Evolutionary conservation across 805 yeast genomes (phyloP), one percentile per base, ranked within the genome.

Genomic region (Teunomyces barrocoloradensis): DNA sequence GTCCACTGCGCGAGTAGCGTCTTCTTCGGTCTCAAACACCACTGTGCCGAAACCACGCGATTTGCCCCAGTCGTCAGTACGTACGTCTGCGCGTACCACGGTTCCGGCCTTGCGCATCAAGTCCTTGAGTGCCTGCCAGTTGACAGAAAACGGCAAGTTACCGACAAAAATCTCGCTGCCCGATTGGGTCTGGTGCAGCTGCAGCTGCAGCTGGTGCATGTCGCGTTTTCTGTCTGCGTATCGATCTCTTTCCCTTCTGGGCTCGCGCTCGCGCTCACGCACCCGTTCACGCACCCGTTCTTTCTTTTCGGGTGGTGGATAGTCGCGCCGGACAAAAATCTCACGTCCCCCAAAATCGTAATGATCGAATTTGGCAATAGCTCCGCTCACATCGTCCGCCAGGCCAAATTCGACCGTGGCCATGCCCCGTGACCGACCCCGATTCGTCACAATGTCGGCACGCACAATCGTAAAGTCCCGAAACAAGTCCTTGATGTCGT

Each of bases 31-130:
- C 46, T 74, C 78, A 61, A 82, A 90, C 18, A 81, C 77, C 25
- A 90, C 96, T 9, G 87, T 85, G 45, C 96, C 97, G 57, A 80
- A 84, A 2, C 97, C 97, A 65, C 84, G 80, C 5, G 96, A 87
- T 57, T 86, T 81, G 21, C 96, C 95, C 54, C 79, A 74, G 35
- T 70, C 74, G 55, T 82, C 86, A 43, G 72, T 63, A 61, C 80
- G 80, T 17, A 91, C 82, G 62, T 89, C 96, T 1, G 96, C 96
- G 46, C 94, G 82, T 18, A 78, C 72, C n/a, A 91, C 87, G 44
- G 73, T 78, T 27, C 97, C 97, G 50, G 80, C 84, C 41, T 76
- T 78, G 55, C 87, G 78, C 78, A 91, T 88, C 58, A 90, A 69
- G 61, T 90, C 96, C 64, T 90, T 88, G 56, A 91, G 74, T 42